Base-by-base conservation (phyloP, 257 asterid species). In the Coffea canephora region DNA sequence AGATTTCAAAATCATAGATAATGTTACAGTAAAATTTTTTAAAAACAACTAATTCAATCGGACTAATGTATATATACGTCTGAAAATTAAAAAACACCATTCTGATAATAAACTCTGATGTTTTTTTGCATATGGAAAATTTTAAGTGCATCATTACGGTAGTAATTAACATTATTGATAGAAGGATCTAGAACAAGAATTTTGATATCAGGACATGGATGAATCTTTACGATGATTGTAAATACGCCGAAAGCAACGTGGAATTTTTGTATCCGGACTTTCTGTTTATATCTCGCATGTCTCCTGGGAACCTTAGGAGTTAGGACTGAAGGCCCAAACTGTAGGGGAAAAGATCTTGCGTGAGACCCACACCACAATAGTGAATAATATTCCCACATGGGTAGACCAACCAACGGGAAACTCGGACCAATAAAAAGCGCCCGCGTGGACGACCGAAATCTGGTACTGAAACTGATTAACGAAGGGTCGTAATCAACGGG, bases 401-500 rank as follows among this genome's bases (percentile, higher is more conserved):
- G 74, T 15, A 36, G 75, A 43, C 76, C 74, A 2, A 46, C 49
- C 55, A 55, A 3, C 43, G 43, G 1, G 14, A 45, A 41, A 18
- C 54, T 25, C 16, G 9, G 54, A 69, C 83, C 75, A 75, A 55
- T 80, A 15, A 55, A 3, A 15, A 25, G 3, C 12, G 0, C 50
- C 76, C 83, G 68, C 76, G 79, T 57, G 16, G 36, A 67, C 48
- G 66, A 36, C 52, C 71, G 50, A 70, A 77, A 81, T 41, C 18
- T 48, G 67, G 48, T 46, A 5, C 50, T 46, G 50, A 46, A 36
- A 18, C 45, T 12, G 59, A 73, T 54, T 14, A 23, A 21, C 8
- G 43, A 73, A 67, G 43, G 25, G 83, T 80, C 78, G 79, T 34
- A 74, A 80, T 80, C 83, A 66, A 54, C 83, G 83, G 77, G 61